Percentiles rank a stretch among this genome's conserved stretches.
Evolutionary conservation across 2,329 filamentous ascomycete genomes (phyloP).

Genomic region (Fusarium sublunatum): DNA sequence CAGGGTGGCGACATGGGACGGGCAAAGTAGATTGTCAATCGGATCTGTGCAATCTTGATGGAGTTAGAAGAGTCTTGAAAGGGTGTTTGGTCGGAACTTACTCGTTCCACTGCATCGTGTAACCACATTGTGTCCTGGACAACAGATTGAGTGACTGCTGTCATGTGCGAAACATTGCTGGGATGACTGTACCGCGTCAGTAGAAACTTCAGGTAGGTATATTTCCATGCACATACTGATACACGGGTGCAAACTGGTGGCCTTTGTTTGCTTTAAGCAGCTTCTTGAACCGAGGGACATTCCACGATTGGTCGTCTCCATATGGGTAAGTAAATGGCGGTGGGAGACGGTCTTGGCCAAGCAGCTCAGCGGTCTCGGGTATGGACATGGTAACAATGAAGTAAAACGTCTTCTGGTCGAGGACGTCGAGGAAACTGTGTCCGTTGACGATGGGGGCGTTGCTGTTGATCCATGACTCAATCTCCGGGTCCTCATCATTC

Average conservation of each 20-base stretch:
- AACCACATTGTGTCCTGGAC: slow-evolving; percentile 28
- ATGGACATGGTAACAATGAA: background rate
- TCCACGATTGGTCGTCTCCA: background rate
- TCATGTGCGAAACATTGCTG: slow-evolving; percentile 8
- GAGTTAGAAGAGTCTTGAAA: background rate
- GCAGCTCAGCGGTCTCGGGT: background rate
- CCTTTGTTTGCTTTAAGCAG: background rate
- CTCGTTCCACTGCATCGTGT: background rate
- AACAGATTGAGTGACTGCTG: slow-evolving; percentile 7
- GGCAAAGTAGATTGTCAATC: slow-evolving; percentile 21
- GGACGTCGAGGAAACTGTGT: background rate
- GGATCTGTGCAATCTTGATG: background rate
- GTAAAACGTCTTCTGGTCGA: background rate
- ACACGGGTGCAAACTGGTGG: background rate
- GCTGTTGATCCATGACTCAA: slow-evolving; percentile 20
- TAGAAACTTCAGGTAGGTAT: background rate
- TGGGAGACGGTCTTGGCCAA: background rate
- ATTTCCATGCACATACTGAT: background rate
- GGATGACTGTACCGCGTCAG: background rate
- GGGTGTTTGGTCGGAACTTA: background rate
- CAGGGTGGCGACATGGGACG: too few species aligned
- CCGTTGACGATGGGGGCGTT: background rate
- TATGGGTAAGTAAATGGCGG: slow-evolving; percentile 3
- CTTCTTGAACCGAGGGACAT: rapidly evolving
- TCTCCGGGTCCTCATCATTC: background rate